A percentile compares a stretch with the other conserved stretches of the same genome.
phyloP scores from a whole-genome alignment of 345 rosid genomes.

The Lepidium didymum region DNA sequence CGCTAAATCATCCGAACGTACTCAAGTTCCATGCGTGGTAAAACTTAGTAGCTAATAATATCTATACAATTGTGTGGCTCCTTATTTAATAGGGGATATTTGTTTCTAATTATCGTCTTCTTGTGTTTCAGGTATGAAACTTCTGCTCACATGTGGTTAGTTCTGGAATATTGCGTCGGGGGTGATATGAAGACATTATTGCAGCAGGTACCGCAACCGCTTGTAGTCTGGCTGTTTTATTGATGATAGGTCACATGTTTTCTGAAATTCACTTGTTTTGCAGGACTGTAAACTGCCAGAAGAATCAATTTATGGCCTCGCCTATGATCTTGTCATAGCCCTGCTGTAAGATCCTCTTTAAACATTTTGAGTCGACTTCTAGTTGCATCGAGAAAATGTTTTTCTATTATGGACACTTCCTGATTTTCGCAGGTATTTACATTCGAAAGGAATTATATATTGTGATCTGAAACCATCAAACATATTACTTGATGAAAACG shows the following conservation, averaged over 20 bases:
- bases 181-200: conserved; percentile 84
- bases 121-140: conserved; percentile 71
- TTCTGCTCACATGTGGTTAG: conserved; percentile 95
- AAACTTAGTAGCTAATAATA: conserved; percentile 4
- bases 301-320: conserved; percentile 82
- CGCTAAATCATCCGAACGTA: conserved; percentile 72
- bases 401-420: conserved; percentile 2
- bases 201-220: conserved; percentile 54
- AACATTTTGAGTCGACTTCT: conserved; percentile 1
- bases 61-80: background rate
- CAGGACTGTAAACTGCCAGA: conserved; percentile 90
- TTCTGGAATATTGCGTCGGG: conserved; percentile 93
- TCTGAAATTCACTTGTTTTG: conserved; percentile 15
- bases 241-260: background rate
- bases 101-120: background rate
- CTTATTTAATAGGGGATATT: background rate
- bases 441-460: conserved; percentile 86
- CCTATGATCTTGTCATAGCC: conserved; percentile 67
- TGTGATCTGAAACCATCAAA: conserved; percentile 97
- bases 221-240: background rate
- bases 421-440: conserved; percentile 52
- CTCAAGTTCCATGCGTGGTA: conserved; percentile 87
- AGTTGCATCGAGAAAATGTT: background rate
- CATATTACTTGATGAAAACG: conserved; percentile 88
- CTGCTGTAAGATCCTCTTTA: conserved; percentile 53